Evolutionary conservation across 805 yeast species (phyloP), one percentile per base, ranked within the genome.

Genomic region (Metschnikowia drakensbergensis): DNA sequence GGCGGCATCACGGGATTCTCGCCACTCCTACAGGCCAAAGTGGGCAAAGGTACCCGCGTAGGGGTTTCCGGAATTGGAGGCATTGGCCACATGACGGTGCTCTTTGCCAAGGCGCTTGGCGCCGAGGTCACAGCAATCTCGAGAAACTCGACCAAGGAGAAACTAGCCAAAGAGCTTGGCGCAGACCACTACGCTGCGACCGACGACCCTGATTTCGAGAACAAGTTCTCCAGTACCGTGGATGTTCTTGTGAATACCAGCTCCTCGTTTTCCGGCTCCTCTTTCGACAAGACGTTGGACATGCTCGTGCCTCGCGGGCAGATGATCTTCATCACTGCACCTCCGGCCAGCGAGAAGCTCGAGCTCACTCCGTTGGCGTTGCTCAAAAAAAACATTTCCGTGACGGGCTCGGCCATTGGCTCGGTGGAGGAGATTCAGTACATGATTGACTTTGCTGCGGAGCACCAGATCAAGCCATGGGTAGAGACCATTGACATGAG

Each of bases 31-130:
- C 54, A 56, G 37, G 52, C 58, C 32, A 53, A 51, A 23, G 58
- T 49, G 4, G 52, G 53, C 17, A 49, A 48, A 39, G 60, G 60
- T 25, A 70, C 71, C 40, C 74, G 68, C 39, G 84, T 83, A 44
- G 87, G 84, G 37, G 66, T 83, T 48, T 74, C 78, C 49, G 87
- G 86, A 47, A 73, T 83, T 50, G 88, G 88, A 45, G 88, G 88
- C 31, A 72, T 83, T 48, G 88, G 88, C 42, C 84, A 81, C 68
- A 72, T 81, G 72, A 83, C 77, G n/a, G 63, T 83, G 47, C 72
- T 75, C 61, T 78, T 79, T 54, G 83, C 86, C 37, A 70, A 70
- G 52, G 86, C 86, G 4, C 60, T 82, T 55, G 88, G 86, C 30
- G 83, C 84, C 26, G 82, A 80, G 50, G 84, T 81, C 22, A 70